phyloP scores from a whole-genome alignment of 1,284 basidiomycete genomes.

The Heterobasidion irregulare region DNA sequence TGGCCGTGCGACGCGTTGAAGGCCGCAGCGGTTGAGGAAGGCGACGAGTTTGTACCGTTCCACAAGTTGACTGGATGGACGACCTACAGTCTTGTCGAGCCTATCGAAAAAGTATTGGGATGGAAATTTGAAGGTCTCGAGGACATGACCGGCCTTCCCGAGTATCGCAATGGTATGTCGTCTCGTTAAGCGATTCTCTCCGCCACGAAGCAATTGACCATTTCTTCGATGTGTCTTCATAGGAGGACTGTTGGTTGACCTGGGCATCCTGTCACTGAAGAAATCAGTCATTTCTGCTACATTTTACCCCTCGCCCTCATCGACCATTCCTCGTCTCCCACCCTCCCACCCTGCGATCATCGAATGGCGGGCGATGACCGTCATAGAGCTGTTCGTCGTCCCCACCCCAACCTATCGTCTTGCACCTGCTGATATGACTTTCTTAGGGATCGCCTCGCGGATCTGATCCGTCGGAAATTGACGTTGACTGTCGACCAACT shows the following conservation, averaged over 20 bases:
- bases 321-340: conserved; percentile 52
- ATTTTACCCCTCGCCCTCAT: conserved; percentile 33
- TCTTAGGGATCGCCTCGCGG: conserved; percentile 72
- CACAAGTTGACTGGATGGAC: conserved; percentile 96
- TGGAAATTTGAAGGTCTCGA: conserved; percentile 76
- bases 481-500: conserved; percentile 39
- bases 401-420: not conserved
- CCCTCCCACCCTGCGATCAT: conserved; percentile 86
- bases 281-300: conserved; percentile 33
- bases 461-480: conserved; percentile 57
- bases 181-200: not conserved
- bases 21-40: conserved; percentile 29
- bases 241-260: conserved; percentile 86
- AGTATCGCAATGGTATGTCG: conserved; percentile 78
- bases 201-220: not conserved
- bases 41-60: conserved; percentile 80
- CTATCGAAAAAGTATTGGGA: conserved; percentile 65
- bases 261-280: conserved; percentile 66
- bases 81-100: conserved; percentile 82
- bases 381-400: conserved; percentile 73
- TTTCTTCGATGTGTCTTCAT: not conserved
- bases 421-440: conserved; percentile 1
- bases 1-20: conserved; percentile 72
- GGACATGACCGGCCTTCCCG: conserved; percentile 77
- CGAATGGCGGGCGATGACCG: conserved; percentile 93